Evolutionary conservation across 805 yeast genomes (phyloP), one percentile per base, ranked within the genome.

Genomic region (Barnettozyma californica): DNA sequence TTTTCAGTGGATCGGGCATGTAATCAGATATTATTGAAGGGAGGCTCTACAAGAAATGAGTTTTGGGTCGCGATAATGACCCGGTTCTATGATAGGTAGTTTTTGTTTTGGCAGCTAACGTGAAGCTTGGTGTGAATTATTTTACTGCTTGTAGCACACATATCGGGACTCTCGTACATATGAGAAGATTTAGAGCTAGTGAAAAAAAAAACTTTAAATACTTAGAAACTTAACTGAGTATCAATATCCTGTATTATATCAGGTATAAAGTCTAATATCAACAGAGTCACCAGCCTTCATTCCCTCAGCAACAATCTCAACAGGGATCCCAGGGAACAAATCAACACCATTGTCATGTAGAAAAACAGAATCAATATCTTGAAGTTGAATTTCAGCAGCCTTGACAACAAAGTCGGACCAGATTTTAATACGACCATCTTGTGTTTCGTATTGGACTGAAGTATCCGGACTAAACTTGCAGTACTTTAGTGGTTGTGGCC

Each of bases 341-440:
- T 76, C 81, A 51, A 76, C 63, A 9, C 79, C 78, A 53, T 76
- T 76, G 52, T 76, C 80, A 9, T 58, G 58, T 26, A 71, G 57
- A 23, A 56, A 53, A 20, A 66, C 42, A 31, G 41, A 47, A 14
- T 49, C 48, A 38, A 54, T 58, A 4, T 59, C 66, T 7, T 18
- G 9, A 16, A 64, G 49, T 2, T 52, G 46, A n/a, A 75, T 47
- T 43, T 64, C 69, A 10, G 75, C 69, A 4, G 78, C 78, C 57
- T 75, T 76, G 20, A 75, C 68, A 10, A 79, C 79, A 21, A 54
- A 54, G 26, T 67, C 56, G 1, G 73, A 41, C 2, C 61, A 46
- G 6, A 68, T 52, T 10, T 33, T 49, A 6, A 69, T 54, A 19
- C 45, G 41, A 8, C 63, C 70, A 14, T 61, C 61, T 2, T 52